Conservation (phyloP, 192 early-diverging fungal genomes). For the Linnemannia zychae region DNA sequence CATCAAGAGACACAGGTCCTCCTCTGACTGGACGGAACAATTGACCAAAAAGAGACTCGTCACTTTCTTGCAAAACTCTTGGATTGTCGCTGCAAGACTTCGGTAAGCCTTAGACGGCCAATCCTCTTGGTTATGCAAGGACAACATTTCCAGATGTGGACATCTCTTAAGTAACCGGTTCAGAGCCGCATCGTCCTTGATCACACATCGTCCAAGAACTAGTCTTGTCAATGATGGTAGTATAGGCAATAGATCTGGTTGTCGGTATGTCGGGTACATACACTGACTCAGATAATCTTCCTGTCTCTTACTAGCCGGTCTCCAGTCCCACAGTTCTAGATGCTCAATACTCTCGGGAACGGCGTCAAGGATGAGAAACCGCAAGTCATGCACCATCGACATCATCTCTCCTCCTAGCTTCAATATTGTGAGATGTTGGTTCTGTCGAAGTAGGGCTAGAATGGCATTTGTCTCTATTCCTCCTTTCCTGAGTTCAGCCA, state of each 20-base stretch:
- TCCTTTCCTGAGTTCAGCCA: not conserved
- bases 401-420: conserved; percentile 4
- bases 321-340: not conserved
- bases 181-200: not conserved
- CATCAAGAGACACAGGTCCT: not conserved
- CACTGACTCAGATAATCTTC: not conserved
- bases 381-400: not conserved
- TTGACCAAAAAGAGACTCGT: not conserved
- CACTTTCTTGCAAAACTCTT: not conserved
- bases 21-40: not conserved
- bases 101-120: not conserved
- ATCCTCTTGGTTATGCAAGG: not conserved
- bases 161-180: not conserved
- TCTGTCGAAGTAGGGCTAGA: not conserved
- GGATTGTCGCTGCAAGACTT: not conserved
- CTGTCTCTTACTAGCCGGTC: not conserved
- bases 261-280: not conserved
- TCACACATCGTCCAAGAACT: not conserved
- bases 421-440: not conserved
- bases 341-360: not conserved
- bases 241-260: not conserved
- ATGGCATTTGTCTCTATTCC: not conserved
- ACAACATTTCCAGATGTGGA: not conserved
- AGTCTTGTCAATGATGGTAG: not conserved
- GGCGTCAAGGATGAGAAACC: not conserved